Percentiles rank a stretch among this genome's conserved stretches.
These are phyloP conservation scores for Naegleria lovaniensis DNA, from an alignment of 208 protist genomes.

Conservation along the genomic window DNA sequence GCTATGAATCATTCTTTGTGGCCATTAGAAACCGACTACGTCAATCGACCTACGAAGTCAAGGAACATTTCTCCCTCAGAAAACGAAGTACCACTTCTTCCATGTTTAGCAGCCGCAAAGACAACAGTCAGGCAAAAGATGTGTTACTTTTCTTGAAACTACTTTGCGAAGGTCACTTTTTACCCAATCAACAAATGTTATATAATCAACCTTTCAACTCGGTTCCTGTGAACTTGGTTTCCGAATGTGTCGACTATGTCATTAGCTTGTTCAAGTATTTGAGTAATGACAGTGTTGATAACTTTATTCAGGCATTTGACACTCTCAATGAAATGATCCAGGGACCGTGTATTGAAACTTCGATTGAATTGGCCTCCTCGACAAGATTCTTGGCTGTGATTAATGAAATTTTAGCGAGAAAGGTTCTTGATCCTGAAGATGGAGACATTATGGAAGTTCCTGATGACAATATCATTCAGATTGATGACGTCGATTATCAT, in stretches of 20 bases:
- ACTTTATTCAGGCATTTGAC: background rate
- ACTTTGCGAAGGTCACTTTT: slow-evolving; percentile 58
- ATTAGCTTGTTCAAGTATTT: background rate
- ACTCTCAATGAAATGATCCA: slow-evolving; percentile 8
- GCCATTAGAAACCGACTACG: background rate
- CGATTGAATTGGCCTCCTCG: background rate
- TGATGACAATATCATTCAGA: background rate
- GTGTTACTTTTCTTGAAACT: slow-evolving; percentile 56
- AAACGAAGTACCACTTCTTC: background rate
- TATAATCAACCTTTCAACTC: slow-evolving; percentile 55
- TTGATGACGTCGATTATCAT: background rate
- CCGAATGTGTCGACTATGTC: slow-evolving; percentile 27
- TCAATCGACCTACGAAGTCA: background rate
- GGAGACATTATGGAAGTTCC: background rate
- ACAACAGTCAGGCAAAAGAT: background rate
- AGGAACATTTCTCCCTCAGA: background rate
- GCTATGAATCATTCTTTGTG: background rate
- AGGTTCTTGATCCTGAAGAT: background rate
- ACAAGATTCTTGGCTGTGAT: background rate
- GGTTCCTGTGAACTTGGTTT: slow-evolving; percentile 56
- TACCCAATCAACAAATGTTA: slow-evolving; percentile 55
- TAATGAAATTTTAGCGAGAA: background rate
- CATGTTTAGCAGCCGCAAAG: background rate
- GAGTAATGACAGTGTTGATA: background rate
- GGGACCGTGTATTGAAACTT: background rate